Percentiles rank a stretch among this genome's conserved stretches.
These are phyloP conservation scores for Aspergillus sparsus DNA, from an alignment of 495 filamentous ascomycete genomes.

Conservation along the genomic window DNA sequence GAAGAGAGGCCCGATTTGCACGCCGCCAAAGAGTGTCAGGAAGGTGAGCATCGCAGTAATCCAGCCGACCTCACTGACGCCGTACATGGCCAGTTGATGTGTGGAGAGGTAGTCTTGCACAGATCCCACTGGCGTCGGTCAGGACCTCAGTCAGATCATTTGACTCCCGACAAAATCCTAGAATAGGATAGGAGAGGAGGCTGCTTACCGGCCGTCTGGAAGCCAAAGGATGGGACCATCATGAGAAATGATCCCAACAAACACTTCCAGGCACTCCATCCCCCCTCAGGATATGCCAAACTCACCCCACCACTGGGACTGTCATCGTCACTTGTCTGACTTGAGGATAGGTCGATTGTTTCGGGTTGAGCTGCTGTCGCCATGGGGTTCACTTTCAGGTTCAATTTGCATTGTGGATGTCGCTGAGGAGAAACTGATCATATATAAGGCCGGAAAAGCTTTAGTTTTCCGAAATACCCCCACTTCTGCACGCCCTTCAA, in stretches of 20 bases:
- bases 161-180: background rate
- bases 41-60: constrained; percentile 64
- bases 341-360: too few species aligned
- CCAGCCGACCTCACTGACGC: constrained; percentile 61
- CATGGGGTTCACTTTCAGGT: too few species aligned
- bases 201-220: constrained; percentile 43
- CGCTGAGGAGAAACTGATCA: too few species aligned
- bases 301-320: constrained; percentile 5
- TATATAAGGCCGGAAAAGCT: background rate
- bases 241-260: constrained; percentile 61
- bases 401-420: too few species aligned
- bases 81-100: constrained; percentile 58
- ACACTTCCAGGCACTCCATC: constrained; percentile 60
- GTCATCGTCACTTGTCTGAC: background rate
- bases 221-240: constrained; percentile 64
- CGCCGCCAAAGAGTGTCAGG: constrained; percentile 62
- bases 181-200: constrained; percentile 9
- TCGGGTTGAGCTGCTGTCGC: background rate
- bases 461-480: background rate
- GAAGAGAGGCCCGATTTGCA: constrained; percentile 69
- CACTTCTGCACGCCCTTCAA: background rate
- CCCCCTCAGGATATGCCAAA: constrained; percentile 59
- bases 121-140: constrained; percentile 48
- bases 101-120: constrained; percentile 64
- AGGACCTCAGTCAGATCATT: background rate